These are phyloP conservation scores for Nemania diffusa DNA, from an alignment of 2,329 filamentous ascomycete species.

Conservation along the genomic window DNA sequence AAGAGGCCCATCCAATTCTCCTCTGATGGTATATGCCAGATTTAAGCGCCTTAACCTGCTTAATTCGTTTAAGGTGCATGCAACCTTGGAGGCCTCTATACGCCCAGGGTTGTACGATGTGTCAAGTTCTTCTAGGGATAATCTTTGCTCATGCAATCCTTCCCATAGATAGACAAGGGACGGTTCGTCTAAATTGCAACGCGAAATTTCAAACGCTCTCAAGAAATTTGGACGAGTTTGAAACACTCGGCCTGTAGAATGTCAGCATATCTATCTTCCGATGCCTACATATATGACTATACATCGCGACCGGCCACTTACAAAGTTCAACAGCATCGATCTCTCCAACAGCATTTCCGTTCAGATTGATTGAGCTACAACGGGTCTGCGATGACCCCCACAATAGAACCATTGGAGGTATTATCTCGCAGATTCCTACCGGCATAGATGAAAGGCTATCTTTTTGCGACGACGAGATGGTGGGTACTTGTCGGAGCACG, in stretches of 20 bases:
- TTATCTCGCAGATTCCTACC: conserved; percentile 51
- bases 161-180: conserved; percentile 61
- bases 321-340: conserved; percentile 62
- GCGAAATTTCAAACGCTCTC: conserved; percentile 61
- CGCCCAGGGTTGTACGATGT: conserved; percentile 64
- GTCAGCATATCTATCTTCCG: conserved; percentile 17
- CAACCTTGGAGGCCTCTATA: conserved; percentile 59
- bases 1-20: conserved; percentile 57
- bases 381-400: conserved; percentile 58
- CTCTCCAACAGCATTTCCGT: conserved; percentile 60
- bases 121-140: conserved; percentile 60
- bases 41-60: conserved; percentile 59
- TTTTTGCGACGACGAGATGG: conserved; percentile 38
- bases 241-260: conserved; percentile 42
- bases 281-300: neutral
- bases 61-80: conserved; percentile 57
- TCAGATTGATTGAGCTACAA: conserved; percentile 63
- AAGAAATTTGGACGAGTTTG: conserved; percentile 52
- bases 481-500: conserved; percentile 46
- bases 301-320: conserved; percentile 44
- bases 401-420: conserved; percentile 61
- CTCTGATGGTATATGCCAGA: conserved; percentile 62
- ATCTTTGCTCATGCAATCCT: conserved; percentile 57
- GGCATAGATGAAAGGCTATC: conserved; percentile 18
- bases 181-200: conserved; percentile 62